Evolutionary conservation across 148 eudicot species (phyloP).

Genomic region (Silene uniflora): DNA sequence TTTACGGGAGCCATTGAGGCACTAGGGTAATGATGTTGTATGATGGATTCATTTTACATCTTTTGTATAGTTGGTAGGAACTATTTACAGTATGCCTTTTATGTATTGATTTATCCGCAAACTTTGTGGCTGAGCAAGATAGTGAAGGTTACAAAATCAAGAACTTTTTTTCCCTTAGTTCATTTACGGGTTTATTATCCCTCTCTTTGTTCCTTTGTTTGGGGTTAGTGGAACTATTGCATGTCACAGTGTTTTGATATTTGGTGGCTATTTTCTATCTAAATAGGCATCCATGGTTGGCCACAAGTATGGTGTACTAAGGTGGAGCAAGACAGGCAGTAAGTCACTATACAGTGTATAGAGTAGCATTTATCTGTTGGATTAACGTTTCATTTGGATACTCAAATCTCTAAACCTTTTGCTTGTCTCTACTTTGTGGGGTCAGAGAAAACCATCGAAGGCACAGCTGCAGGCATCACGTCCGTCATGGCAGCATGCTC

Average conservation of each 20-base stretch:
- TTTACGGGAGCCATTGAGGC: not conserved
- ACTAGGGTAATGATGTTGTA: not conserved
- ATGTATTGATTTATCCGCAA: not conserved
- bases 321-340: conserved; percentile 98
- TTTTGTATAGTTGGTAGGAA: not conserved
- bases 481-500: conserved; percentile 90
- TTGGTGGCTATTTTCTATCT: conserved; percentile 6
- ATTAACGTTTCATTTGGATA: not conserved
- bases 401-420: not conserved
- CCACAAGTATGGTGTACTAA: conserved; percentile 83
- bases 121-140: not conserved
- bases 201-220: not conserved
- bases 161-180: not conserved
- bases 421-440: conserved; percentile 14
- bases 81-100: not conserved
- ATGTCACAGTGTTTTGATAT: not conserved
- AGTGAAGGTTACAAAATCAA: too few species aligned
- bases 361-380: not conserved
- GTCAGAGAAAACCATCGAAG: conserved; percentile 91
- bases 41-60: not conserved
- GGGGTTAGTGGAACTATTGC: not conserved
- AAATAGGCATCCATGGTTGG: conserved; percentile 95
- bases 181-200: not conserved
- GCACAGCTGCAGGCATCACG: conserved; percentile 95
- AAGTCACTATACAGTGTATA: conserved; percentile 22